phyloP scores from a whole-genome alignment of 2,329 filamentous ascomycete genomes.

The Pestalotiopsis sp. region DNA sequence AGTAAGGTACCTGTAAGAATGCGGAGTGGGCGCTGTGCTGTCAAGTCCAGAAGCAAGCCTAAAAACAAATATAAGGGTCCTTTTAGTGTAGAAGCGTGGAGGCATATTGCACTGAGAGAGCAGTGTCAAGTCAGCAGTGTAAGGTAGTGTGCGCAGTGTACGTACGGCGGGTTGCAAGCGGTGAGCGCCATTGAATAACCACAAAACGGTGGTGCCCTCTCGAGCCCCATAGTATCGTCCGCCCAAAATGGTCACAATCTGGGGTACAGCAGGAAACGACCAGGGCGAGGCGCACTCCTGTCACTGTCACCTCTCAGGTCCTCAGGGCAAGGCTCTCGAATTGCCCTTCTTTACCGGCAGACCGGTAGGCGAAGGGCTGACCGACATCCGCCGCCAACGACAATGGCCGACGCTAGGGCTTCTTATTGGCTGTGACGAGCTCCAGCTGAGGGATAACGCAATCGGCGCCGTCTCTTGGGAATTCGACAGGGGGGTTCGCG shows the following conservation, averaged over 20 bases:
- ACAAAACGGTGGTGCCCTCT: neutral
- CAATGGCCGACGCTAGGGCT: neutral
- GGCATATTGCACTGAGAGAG: neutral
- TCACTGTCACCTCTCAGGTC: neutral
- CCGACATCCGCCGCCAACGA: slow-evolving; percentile 10
- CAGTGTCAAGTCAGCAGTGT: neutral
- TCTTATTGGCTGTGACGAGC: slow-evolving; percentile 12
- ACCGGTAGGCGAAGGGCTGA: neutral
- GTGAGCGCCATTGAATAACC: neutral
- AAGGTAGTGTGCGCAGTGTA: neutral
- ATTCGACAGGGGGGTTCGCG: neutral
- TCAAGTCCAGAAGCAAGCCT: neutral
- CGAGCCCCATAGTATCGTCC: slow-evolving; percentile 1
- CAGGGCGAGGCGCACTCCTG: neutral
- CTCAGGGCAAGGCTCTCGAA: neutral
- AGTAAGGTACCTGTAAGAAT: neutral
- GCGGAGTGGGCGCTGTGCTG: neutral
- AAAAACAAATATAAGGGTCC: neutral
- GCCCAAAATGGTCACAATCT: neutral
- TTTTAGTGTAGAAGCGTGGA: neutral
- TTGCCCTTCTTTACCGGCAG: slow-evolving; percentile 6
- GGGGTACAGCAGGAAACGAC: slow-evolving; percentile 3
- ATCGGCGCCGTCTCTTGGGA: slow-evolving; percentile 10
- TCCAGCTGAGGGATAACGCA: slow-evolving; percentile 12
- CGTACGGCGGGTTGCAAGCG: neutral